Conservation (phyloP, 2,329 filamentous ascomycete genomes). For the Pseudogymnoascus sp. region DNA sequence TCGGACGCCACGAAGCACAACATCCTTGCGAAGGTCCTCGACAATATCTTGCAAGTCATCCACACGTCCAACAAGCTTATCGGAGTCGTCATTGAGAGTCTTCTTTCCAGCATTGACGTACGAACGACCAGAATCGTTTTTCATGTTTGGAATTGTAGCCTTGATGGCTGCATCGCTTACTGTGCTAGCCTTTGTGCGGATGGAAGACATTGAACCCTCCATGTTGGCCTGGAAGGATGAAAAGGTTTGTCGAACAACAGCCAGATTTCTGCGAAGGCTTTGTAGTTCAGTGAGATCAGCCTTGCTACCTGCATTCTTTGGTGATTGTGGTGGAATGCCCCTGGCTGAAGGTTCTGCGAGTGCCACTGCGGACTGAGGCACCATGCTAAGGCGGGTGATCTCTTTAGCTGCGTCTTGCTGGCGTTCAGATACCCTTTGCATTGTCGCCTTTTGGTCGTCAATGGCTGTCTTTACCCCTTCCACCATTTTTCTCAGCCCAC, state of each 20-base stretch:
- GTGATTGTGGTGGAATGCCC: constrained; percentile 12
- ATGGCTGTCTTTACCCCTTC: constrained; percentile 78
- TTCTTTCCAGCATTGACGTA: constrained; percentile 87
- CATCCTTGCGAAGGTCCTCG: constrained; percentile 94
- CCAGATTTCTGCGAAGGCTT: constrained; percentile 75
- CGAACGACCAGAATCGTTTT: constrained; percentile 70
- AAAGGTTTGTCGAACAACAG: constrained; percentile 87
- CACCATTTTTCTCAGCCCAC: constrained; percentile 71
- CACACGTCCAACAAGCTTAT: constrained; percentile 81
- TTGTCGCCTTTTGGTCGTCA: constrained; percentile 70
- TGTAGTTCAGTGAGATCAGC: constrained; percentile 71
- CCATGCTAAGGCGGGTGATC: constrained; percentile 48
- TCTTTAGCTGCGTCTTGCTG: constrained; percentile 87
- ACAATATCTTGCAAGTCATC: constrained; percentile 97
- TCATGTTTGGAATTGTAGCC: constrained; percentile 60
- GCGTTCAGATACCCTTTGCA: constrained; percentile 81
- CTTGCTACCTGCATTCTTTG: constrained; percentile 30
- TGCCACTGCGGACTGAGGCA: constrained; percentile 11
- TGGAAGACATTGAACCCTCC: constrained; percentile 73
- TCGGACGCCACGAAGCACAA: constrained; percentile 84
- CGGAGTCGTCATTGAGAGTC: constrained; percentile 75
- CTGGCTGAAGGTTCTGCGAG: neutral
- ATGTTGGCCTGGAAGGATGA: constrained; percentile 85
- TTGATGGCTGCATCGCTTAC: constrained; percentile 71
- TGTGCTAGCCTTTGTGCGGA: constrained; percentile 71